Percentiles rank a stretch among this genome's conserved stretches.
These are phyloP conservation scores for Naganishia vaughanmartiniae DNA, from an alignment of 768 basidiomycete species.

Conservation along the genomic window DNA sequence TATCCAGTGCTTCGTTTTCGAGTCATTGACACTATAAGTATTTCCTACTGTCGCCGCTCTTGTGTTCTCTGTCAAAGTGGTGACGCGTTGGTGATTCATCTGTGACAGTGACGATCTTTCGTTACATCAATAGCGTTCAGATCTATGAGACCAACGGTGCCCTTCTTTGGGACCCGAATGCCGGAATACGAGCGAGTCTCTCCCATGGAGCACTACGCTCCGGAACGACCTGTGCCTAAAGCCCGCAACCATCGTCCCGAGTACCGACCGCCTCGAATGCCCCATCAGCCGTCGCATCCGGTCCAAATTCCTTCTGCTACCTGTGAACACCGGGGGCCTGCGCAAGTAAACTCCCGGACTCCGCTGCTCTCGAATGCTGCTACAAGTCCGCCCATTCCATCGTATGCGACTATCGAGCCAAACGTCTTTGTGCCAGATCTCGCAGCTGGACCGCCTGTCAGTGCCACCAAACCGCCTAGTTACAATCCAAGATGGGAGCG, in stretches of 20 bases:
- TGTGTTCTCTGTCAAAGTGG: background rate
- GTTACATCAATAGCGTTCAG: background rate
- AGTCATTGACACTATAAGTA: background rate
- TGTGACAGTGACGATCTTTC: background rate
- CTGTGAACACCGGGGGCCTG: background rate
- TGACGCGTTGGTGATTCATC: background rate
- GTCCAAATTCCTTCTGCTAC: background rate
- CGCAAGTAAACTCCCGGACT: background rate
- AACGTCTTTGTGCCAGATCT: background rate
- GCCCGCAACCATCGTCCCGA: background rate
- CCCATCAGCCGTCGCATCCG: too few relatives aligned
- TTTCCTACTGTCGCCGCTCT: background rate
- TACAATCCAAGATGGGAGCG: constrained; percentile 21
- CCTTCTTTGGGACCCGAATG: background rate
- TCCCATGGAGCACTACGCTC: background rate
- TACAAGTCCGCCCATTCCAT: background rate
- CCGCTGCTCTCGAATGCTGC: background rate
- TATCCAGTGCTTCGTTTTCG: background rate
- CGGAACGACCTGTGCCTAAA: background rate
- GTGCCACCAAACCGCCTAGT: constrained; percentile 4
- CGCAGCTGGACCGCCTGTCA: background rate
- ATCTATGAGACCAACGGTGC: background rate
- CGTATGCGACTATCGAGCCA: constrained; percentile 12
- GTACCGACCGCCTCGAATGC: background rate
- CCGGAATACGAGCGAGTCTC: background rate